A percentile compares a stretch with the other conserved stretches of the same genome.
Conservation (phyloP, 73 alveolate species). For the Symbiodinium pilosum region DNA sequence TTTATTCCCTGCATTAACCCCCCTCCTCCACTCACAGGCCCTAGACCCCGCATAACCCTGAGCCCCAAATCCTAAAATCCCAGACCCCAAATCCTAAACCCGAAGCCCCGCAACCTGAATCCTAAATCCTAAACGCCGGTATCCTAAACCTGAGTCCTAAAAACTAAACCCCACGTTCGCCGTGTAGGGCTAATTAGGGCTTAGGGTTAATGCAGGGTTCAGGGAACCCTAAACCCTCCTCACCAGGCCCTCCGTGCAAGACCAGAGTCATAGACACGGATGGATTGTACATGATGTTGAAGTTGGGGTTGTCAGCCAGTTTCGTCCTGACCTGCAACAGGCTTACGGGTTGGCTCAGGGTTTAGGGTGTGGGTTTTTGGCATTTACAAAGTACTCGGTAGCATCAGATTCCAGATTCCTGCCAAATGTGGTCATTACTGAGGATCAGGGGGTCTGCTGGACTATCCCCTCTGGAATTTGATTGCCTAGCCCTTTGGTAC, state of each 20-base stretch:
- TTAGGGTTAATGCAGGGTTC: no score
- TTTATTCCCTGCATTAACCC: background rate
- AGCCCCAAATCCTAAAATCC: background rate
- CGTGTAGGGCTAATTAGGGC: background rate
- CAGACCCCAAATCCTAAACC: background rate
- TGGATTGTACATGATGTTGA: conserved; percentile 74
- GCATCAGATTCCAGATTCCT: no score
- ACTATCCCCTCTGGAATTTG: no score
- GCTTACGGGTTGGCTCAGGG: background rate
- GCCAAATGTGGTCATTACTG: no score
- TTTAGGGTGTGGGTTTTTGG: no score
- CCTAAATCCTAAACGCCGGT: background rate
- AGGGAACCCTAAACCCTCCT: background rate
- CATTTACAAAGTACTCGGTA: no score
- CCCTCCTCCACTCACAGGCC: background rate
- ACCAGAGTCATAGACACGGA: background rate
- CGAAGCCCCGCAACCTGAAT: background rate
- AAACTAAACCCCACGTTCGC: background rate
- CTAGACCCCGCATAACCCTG: background rate
- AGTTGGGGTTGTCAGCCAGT: conserved; percentile 31
- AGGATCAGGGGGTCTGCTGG: no score
- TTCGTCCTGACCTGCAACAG: background rate
- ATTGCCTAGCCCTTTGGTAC: no score
- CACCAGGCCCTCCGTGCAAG: background rate
- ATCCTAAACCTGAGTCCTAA: background rate